phyloP scores from a whole-genome alignment of 2,329 filamentous ascomycete species.

The Eurotiales sp. region DNA sequence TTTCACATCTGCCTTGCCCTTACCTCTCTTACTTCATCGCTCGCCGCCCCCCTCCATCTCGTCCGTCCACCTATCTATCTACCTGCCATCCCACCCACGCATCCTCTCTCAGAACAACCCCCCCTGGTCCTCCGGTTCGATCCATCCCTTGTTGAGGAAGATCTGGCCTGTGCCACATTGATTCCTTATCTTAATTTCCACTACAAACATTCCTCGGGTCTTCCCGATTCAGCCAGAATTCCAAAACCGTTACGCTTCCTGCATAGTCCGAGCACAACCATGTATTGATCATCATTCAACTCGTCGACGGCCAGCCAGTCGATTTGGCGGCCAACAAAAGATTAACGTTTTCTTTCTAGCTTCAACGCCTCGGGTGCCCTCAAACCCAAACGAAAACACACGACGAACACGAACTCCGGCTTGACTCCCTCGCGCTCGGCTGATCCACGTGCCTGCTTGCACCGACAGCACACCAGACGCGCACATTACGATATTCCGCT shows the following conservation, averaged over 20 bases:
- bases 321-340: not conserved
- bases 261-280: too few species aligned
- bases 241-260: conserved; percentile 12
- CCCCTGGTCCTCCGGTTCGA: conserved; percentile 13
- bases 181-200: conserved; percentile 3
- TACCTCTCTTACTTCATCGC: conserved; percentile 16
- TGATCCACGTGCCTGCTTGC: too few species aligned
- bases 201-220: conserved; percentile 12
- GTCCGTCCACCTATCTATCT: conserved; percentile 9
- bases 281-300: not conserved
- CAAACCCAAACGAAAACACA: not conserved
- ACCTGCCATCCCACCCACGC: not conserved
- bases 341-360: conserved; percentile 4
- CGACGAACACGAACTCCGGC: conserved; percentile 15
- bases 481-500: conserved; percentile 25
- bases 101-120: conserved; percentile 1
- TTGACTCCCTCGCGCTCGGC: not conserved
- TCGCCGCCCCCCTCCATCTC: conserved; percentile 18
- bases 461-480: too few species aligned
- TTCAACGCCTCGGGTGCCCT: not conserved
- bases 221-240: conserved; percentile 2
- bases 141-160: conserved; percentile 6
- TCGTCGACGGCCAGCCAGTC: not conserved
- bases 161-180: conserved; percentile 8
- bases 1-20: too few species aligned